phyloP scores from a whole-genome alignment of 345 rosid genomes.

The Hibiscus trionum region DNA sequence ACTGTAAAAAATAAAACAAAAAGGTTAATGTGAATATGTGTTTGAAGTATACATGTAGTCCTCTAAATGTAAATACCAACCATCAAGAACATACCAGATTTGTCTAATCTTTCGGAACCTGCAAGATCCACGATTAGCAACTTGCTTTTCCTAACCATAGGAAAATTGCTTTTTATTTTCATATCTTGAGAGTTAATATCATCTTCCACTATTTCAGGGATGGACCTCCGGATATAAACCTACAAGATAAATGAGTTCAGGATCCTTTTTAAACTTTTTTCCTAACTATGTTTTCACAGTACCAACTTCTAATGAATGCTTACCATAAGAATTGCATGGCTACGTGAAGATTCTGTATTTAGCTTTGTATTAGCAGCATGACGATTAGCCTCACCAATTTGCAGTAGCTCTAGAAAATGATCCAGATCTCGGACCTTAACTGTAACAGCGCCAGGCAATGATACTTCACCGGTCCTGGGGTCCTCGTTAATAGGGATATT shows the following conservation, averaged over 20 bases:
- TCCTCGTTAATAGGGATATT: constrained; percentile 74
- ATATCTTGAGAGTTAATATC: constrained; percentile 25
- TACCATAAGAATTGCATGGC: constrained; percentile 93
- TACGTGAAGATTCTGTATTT: constrained; percentile 97
- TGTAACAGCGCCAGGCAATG: constrained; percentile 61
- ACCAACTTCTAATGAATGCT: constrained; percentile 12
- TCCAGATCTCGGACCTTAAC: constrained; percentile 55
- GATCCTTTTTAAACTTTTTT: neutral
- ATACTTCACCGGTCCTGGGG: constrained; percentile 76
- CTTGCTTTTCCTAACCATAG: constrained; percentile 74
- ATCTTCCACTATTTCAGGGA: constrained; percentile 36
- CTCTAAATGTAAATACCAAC: neutral
- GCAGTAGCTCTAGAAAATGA: constrained; percentile 67
- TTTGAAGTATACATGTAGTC: neutral
- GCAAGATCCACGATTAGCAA: constrained; percentile 93
- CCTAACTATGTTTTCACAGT: neutral
- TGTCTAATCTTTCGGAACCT: constrained; percentile 90
- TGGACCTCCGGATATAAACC: constrained; percentile 62
- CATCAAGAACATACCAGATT: constrained; percentile 52
- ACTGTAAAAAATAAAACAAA: neutral
- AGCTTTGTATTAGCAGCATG: constrained; percentile 83
- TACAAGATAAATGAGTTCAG: constrained; percentile 20
- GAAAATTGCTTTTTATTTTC: constrained; percentile 26
- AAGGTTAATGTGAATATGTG: neutral
- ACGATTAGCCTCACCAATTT: constrained; percentile 80